Conservation (phyloP, 345 rosid species). For the Lepidium sativum region DNA sequence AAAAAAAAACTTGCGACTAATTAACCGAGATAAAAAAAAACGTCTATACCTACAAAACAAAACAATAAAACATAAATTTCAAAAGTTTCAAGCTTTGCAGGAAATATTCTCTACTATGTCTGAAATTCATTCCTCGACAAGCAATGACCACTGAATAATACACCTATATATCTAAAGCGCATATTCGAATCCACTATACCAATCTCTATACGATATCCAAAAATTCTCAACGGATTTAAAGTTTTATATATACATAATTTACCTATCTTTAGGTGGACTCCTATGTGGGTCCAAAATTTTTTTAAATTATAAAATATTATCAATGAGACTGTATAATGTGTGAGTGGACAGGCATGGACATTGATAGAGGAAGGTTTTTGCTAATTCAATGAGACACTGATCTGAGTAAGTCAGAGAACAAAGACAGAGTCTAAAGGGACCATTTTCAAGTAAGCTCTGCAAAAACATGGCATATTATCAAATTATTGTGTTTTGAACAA, state of each 20-base stretch:
- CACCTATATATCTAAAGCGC: background rate
- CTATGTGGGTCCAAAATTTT: constrained; percentile 10
- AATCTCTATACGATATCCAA: background rate
- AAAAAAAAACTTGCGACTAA: constrained; percentile 19
- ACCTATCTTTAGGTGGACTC: constrained; percentile 16
- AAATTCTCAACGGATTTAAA: background rate
- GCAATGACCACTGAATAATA: constrained; percentile 5
- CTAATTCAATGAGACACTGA: constrained; percentile 23
- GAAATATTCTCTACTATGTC: constrained; percentile 27
- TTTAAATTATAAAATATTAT: background rate
- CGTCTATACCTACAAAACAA: constrained; percentile 14
- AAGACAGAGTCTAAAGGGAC: constrained; percentile 28
- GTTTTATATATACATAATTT: background rate
- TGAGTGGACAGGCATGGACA: constrained; percentile 18
- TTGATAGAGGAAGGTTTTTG: constrained; percentile 2
- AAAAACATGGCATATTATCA: constrained; percentile 12
- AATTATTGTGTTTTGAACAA: constrained; percentile 13
- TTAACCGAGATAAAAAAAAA: constrained; percentile 15
- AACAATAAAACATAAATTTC: background rate
- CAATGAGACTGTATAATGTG: constrained; percentile 8
- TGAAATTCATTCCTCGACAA: background rate
- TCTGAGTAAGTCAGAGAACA: constrained; percentile 27
- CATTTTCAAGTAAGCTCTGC: constrained; percentile 21
- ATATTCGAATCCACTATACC: background rate
- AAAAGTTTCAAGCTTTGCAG: constrained; percentile 23